A percentile compares a stretch with the other conserved stretches of the same genome.
Conservation (phyloP, 2,329 filamentous ascomycete genomes). For the Stagonosporopsis chrysanthemi region DNA sequence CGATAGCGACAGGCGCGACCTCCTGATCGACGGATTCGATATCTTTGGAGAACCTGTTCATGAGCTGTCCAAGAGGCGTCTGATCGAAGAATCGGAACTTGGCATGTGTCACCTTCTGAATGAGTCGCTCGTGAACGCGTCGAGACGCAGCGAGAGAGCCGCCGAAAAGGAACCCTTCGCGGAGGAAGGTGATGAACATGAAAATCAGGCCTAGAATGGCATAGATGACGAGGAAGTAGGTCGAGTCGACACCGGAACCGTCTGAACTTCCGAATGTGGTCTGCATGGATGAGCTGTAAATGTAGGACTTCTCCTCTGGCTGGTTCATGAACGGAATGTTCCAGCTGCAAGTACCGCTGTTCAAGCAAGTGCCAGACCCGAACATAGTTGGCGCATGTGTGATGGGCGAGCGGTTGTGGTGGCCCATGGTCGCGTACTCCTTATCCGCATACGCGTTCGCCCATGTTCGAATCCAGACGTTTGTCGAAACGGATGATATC, state of each 20-base stretch:
- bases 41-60: conserved; percentile 99
- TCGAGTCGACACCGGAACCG: conserved; percentile 71
- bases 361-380: conserved; percentile 57
- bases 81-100: conserved; percentile 98
- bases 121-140: conserved; percentile 79
- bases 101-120: conserved; percentile 81
- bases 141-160: conserved; percentile 89
- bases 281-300: conserved; percentile 50
- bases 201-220: conserved; percentile 79
- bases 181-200: conserved; percentile 79
- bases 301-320: conserved; percentile 35
- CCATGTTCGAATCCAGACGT: conserved; percentile 95
- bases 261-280: conserved; percentile 48
- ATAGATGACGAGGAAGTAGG: conserved; percentile 85
- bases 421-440: conserved; percentile 46
- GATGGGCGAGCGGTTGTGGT: conserved; percentile 49
- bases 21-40: conserved; percentile 95
- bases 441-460: conserved; percentile 80
- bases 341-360: conserved; percentile 61
- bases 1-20: conserved; percentile 88
- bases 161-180: conserved; percentile 90
- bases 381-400: conserved; percentile 54
- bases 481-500: conserved; percentile 83
- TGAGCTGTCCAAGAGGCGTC: conserved; percentile 92
- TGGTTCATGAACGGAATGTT: conserved; percentile 44